These are phyloP conservation scores for Aschersonia sp. DNA, from an alignment of 2,329 filamentous ascomycete species.

Conservation along the genomic window DNA sequence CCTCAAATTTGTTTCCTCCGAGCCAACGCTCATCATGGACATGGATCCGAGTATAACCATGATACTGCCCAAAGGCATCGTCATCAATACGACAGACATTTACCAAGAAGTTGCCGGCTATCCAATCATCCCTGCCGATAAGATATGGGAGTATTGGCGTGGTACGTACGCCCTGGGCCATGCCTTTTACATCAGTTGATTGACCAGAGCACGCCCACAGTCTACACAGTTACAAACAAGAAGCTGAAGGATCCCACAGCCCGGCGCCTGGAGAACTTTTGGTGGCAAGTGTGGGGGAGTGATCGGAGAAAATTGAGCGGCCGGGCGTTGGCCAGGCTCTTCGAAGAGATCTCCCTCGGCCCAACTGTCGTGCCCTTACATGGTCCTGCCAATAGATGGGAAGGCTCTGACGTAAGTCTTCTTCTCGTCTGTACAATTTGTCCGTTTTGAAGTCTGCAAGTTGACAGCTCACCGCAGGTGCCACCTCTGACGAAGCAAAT, in stretches of 20 bases:
- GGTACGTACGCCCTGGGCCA: conserved; percentile 22
- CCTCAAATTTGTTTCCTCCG: background rate
- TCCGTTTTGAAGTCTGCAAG: background rate
- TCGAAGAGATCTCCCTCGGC: conserved; percentile 42
- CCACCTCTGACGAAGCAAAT: conserved; percentile 15
- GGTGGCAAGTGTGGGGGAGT: conserved; percentile 53
- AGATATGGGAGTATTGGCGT: conserved; percentile 42
- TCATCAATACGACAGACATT: conserved; percentile 36
- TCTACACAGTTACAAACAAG: conserved; percentile 46
- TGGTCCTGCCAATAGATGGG: conserved; percentile 38
- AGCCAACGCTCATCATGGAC: background rate
- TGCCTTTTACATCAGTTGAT: background rate
- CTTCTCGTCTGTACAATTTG: background rate
- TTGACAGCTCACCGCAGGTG: conserved; percentile 8
- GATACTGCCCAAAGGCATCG: conserved; percentile 42
- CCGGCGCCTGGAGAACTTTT: conserved; percentile 48
- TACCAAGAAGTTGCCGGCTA: conserved; percentile 40
- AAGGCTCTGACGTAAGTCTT: conserved; percentile 29
- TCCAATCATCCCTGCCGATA: conserved; percentile 32
- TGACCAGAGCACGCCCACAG: conserved; percentile 17
- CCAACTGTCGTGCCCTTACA: conserved; percentile 41
- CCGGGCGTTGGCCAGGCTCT: conserved; percentile 37
- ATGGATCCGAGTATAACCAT: conserved; percentile 24
- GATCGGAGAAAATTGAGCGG: conserved; percentile 38
- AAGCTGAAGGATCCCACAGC: conserved; percentile 47